Percentiles rank a stretch among this genome's conserved stretches.
These are phyloP conservation scores for Pseudocercospora musae DNA, from an alignment of 2,329 filamentous ascomycete genomes.

Conservation along the genomic window DNA sequence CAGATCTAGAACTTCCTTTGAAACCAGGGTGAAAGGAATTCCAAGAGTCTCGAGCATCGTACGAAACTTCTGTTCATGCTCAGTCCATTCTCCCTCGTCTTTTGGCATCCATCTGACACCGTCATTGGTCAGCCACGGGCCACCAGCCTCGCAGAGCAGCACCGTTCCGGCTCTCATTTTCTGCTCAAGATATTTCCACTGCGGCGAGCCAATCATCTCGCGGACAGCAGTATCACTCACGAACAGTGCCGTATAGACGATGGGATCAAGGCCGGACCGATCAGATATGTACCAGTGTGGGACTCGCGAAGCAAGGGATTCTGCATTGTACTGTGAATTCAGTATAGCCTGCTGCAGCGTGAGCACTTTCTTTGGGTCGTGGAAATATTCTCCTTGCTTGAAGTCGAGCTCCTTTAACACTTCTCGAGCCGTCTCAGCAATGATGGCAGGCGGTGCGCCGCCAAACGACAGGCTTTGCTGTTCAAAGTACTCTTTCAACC, in stretches of 20 bases:
- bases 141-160: not conserved
- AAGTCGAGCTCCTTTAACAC: not conserved
- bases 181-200: not conserved
- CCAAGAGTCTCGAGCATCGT: not conserved
- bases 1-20: too few relatives aligned
- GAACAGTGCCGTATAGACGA: conserved; percentile 2
- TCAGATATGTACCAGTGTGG: not conserved
- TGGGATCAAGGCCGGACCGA: not conserved
- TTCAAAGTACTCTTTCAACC: not conserved
- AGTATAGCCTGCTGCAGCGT: not conserved
- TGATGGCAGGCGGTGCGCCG: not conserved
- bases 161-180: not conserved
- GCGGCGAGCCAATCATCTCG: not conserved
- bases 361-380: not conserved
- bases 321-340: not conserved
- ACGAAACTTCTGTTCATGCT: not conserved
- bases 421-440: not conserved
- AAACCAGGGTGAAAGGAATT: too few relatives aligned
- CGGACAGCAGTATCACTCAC: not conserved
- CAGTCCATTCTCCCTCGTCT: not conserved
- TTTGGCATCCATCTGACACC: not conserved
- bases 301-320: not conserved
- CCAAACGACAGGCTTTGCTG: not conserved
- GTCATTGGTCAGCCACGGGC: not conserved
- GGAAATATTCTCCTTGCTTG: not conserved